Percentiles rank a stretch among this genome's conserved stretches.
Evolutionary conservation across 1,139 yeast species (phyloP).

Genomic region (Suhomyces atakaporum): DNA sequence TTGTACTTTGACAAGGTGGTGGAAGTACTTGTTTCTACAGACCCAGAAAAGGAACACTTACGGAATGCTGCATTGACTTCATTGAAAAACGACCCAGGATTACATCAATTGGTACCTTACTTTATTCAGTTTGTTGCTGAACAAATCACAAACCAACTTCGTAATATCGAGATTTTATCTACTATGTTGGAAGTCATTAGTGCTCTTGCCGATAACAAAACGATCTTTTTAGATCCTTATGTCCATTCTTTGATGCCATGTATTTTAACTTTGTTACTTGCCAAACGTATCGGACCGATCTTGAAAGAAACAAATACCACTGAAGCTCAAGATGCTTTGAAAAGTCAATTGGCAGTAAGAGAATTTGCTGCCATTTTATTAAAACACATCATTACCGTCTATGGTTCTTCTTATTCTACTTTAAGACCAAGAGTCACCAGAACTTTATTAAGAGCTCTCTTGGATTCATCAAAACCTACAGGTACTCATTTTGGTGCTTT

Average conservation of each 20-base stretch:
- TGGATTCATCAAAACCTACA: conserved; percentile 73
- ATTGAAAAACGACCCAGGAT: conserved; percentile 87
- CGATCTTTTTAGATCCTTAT: conserved; percentile 91
- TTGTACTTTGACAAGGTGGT: conserved; percentile 90
- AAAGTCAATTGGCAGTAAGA: conserved; percentile 63
- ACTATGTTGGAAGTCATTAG: conserved; percentile 90
- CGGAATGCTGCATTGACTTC: conserved; percentile 82
- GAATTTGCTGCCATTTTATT: conserved; percentile 87
- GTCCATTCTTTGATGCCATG: conserved; percentile 97
- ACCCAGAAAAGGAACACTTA: conserved; percentile 58
- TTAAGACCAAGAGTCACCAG: conserved; percentile 93
- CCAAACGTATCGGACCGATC: conserved; percentile 80
- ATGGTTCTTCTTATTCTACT: conserved; percentile 86
- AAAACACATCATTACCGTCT: conserved; percentile 72
- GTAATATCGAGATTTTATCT: conserved; percentile 70
- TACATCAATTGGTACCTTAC: conserved; percentile 95
- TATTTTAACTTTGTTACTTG: conserved; percentile 81
- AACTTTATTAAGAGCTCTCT: conserved; percentile 84
- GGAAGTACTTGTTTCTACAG: conserved; percentile 68
- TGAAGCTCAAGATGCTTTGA: conserved; percentile 33
- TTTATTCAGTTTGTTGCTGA: conserved; percentile 96
- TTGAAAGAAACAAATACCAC: conserved; percentile 31
- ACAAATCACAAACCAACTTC: conserved; percentile 85
- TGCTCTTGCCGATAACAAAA: conserved; percentile 79
- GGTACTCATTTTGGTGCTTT: conserved; percentile 95